phyloP scores from a whole-genome alignment of 2,329 filamentous ascomycete genomes.

The Phoma herbarum region DNA sequence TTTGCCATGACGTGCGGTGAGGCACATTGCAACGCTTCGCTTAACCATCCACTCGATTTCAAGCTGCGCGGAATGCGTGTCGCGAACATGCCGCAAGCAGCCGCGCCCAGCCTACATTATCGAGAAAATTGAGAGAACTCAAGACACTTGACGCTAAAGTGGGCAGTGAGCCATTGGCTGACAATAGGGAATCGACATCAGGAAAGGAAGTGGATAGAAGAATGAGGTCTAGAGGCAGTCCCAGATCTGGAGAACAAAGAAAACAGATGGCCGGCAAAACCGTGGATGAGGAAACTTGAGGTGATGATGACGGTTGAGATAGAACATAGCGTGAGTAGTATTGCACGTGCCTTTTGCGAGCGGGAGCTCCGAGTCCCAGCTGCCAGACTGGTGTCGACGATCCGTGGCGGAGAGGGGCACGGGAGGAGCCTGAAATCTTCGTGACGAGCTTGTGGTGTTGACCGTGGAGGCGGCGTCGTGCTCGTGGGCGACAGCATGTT shows the following conservation, averaged over 20 bases:
- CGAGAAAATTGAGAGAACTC: constrained; percentile 16
- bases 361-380: constrained; percentile 17
- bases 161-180: constrained; percentile 7
- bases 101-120: constrained; percentile 26
- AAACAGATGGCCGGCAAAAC: constrained; percentile 1
- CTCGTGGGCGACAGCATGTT: constrained; percentile 13
- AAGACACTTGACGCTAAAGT: constrained; percentile 15
- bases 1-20: constrained; percentile 9
- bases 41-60: constrained; percentile 20
- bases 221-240: constrained; percentile 23
- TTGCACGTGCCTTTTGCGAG: constrained; percentile 19
- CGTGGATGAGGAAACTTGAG: not conserved
- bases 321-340: constrained; percentile 14
- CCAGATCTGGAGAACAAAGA: constrained; percentile 21
- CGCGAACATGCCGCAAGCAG: constrained; percentile 40
- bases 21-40: constrained; percentile 19
- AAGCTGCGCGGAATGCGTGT: constrained; percentile 28
- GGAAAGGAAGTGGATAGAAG: constrained; percentile 18
- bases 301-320: constrained; percentile 7
- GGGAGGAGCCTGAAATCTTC: not conserved
- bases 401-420: constrained; percentile 5
- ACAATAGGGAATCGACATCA: constrained; percentile 4
- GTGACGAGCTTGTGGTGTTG: constrained; percentile 12
- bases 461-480: constrained; percentile 2
- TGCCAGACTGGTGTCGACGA: not conserved